Evolutionary conservation across 192 early-diverging fungal genomes (phyloP).

Genomic region (Podochytrium sp.): DNA sequence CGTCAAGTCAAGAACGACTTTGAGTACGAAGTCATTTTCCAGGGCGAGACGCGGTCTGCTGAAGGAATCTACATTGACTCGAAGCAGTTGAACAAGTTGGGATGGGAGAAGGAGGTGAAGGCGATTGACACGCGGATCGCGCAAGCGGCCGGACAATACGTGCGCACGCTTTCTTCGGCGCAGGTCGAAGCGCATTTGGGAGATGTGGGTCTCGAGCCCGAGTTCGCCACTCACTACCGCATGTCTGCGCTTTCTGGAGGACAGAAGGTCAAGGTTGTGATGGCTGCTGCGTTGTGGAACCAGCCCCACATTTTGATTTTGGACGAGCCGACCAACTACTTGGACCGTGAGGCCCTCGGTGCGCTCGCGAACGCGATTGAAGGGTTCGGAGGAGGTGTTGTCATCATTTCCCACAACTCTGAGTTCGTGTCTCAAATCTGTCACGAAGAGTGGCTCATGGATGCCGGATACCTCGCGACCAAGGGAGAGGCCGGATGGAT

Average conservation of each 20-base stretch:
- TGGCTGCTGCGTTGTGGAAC: constrained; percentile 84
- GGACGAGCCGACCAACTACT: constrained; percentile 77
- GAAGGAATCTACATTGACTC: constrained; percentile 35
- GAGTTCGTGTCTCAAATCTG: constrained; percentile 77
- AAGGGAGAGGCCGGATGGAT: constrained; percentile 41
- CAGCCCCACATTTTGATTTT: constrained; percentile 83
- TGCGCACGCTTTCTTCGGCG: constrained; percentile 70
- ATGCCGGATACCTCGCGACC: constrained; percentile 60
- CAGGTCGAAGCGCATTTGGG: constrained; percentile 71
- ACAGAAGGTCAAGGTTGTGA: constrained; percentile 87
- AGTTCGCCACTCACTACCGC: constrained; percentile 77
- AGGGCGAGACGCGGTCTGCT: constrained; percentile 64
- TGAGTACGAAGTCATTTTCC: constrained; percentile 84
- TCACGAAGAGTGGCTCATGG: constrained; percentile 76
- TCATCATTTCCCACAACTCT: constrained; percentile 84
- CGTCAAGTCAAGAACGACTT: constrained; percentile 78
- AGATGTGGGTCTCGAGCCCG: constrained; percentile 76
- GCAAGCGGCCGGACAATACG: constrained; percentile 70
- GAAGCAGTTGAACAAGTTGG: constrained; percentile 51
- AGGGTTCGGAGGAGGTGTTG: constrained; percentile 78
- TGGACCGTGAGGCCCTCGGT: constrained; percentile 79
- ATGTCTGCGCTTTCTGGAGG: constrained; percentile 80
- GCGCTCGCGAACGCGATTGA: constrained; percentile 76
- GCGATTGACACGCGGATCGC: constrained; percentile 81
- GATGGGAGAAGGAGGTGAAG: constrained; percentile 76